phyloP scores from a whole-genome alignment of 164 flowering plant genomes.

The Platanus orientalis region DNA sequence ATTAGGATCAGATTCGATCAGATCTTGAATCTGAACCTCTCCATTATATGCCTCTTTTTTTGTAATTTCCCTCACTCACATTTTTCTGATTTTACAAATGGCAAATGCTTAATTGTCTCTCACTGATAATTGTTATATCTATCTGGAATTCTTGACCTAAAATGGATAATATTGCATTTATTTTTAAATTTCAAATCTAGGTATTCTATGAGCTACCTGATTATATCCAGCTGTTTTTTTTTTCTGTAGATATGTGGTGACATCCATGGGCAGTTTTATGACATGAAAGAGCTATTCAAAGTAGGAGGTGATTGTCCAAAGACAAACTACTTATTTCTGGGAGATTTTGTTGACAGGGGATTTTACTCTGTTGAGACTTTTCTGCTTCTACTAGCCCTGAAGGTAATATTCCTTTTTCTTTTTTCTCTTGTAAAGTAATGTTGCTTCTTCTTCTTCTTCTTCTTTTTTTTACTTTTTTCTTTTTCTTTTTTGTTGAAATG shows the following conservation, averaged over 20 bases:
- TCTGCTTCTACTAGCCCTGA: slow-evolving; percentile 84
- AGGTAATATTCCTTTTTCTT: slow-evolving; percentile 41
- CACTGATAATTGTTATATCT: too few relatives aligned
- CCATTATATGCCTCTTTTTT: too few relatives aligned
- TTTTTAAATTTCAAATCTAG: neutral
- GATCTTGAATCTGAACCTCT: too few relatives aligned
- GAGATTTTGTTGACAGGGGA: slow-evolving; percentile 98
- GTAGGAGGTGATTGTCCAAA: slow-evolving; percentile 99
- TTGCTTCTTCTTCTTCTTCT: too few relatives aligned
- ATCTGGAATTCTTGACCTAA: neutral
- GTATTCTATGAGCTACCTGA: neutral
- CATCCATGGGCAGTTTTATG: slow-evolving; percentile 98
- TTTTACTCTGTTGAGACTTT: slow-evolving; percentile 97
- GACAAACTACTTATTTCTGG: slow-evolving; percentile 95
- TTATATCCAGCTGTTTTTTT: neutral
- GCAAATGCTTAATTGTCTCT: too few relatives aligned
- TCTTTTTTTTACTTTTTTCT: too few relatives aligned
- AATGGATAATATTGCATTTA: neutral
- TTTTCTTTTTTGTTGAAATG: too few relatives aligned
- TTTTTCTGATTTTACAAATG: too few relatives aligned
- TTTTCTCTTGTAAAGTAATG: too few relatives aligned
- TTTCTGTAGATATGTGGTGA: slow-evolving; percentile 88
- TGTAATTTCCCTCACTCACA: too few relatives aligned
- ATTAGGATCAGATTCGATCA: too few relatives aligned
- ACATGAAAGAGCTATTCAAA: slow-evolving; percentile 98